Evolutionary conservation across 805 yeast species (phyloP), one percentile per base, ranked within the genome.

Genomic region (Brettanomyces sp.): DNA sequence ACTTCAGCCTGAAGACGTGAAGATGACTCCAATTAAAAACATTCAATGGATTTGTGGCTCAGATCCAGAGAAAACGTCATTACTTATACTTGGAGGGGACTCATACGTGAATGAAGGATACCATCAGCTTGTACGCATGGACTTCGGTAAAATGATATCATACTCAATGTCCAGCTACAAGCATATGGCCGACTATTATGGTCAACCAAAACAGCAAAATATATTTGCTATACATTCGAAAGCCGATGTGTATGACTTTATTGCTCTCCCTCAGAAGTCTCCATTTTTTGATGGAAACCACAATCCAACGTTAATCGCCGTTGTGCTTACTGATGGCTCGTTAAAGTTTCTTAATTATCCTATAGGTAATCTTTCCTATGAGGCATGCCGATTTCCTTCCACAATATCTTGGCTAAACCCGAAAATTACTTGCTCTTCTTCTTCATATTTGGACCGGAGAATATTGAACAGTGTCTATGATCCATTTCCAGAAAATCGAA

Each of bases 251-350:
- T 64, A 66, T 8, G 69, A 69, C 36, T 70, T 81, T 49, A 51
- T 77, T 22, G 73, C 84, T 42, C 56, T 91, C 52, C 73, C 84
- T 34, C 64, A 72, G 50, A 55, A 74, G 50, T 77, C 85, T 5
- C 96, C 97, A 0, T 84, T 80, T 61, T 89, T 85, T 63, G 70
- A 71, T 36, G 96, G 96, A 0, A 73, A 80, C 49, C 95, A 85
- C 62, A 80, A 85, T 56, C 96, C 98, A 0, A 60, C 72, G 2
- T 70, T 77, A 50, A 59, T 88, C 2, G 61, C 89, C 4, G 67
- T 84, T 4, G 58, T 81, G 3, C 62, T 83, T 22, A 77, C 74
- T 39, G 70, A 78, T 47, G 91, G 93, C 3, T 79, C 84, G 18
- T 56, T 88, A 35, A 80, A 80, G 54, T 69, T 84, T 23, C 52